Evolutionary conservation across 2,329 filamentous ascomycete species (phyloP).

Genomic region (Venturia asperata): DNA sequence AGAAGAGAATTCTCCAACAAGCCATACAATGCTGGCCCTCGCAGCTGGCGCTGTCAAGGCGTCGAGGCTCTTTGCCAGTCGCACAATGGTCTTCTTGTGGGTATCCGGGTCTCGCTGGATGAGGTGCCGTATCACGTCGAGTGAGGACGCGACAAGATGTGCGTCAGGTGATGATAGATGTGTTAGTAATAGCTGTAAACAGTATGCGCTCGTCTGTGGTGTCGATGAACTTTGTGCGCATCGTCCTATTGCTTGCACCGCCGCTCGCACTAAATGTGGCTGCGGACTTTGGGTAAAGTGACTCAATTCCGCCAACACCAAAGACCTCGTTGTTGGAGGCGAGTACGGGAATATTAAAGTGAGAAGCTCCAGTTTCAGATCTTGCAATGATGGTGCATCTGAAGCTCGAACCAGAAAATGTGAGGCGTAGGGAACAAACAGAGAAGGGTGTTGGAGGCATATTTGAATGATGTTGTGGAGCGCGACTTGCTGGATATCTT

Average conservation of each 20-base stretch:
- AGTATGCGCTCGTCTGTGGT: constrained; percentile 55
- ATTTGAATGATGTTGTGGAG: constrained; percentile 95
- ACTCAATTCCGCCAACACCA: constrained; percentile 87
- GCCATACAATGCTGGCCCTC: constrained; percentile 91
- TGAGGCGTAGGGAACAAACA: constrained; percentile 81
- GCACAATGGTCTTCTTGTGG: constrained; percentile 69
- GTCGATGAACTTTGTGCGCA: constrained; percentile 64
- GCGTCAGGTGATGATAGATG: constrained; percentile 87
- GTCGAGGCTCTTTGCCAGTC: constrained; percentile 85
- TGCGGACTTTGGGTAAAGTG: constrained; percentile 78
- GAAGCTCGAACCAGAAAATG: constrained; percentile 82
- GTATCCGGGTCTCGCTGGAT: constrained; percentile 82
- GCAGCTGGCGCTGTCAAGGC: constrained; percentile 80
- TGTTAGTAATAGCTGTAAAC: constrained; percentile 71
- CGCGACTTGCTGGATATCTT: constrained; percentile 82
- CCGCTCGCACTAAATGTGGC: constrained; percentile 73
- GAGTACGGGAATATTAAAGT: constrained; percentile 86
- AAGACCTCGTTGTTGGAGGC: constrained; percentile 60
- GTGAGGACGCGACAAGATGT: constrained; percentile 79
- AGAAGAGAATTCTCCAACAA: constrained; percentile 89
- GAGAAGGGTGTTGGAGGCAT: constrained; percentile 63
- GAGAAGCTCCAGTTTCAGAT: constrained; percentile 83
- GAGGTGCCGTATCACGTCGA: constrained; percentile 90
- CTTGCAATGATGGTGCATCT: constrained; percentile 77
- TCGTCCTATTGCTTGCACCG: constrained; percentile 84